phyloP scores from a whole-genome alignment of 2,329 filamentous ascomycete genomes.

The Colletotrichum cordylinicola region DNA sequence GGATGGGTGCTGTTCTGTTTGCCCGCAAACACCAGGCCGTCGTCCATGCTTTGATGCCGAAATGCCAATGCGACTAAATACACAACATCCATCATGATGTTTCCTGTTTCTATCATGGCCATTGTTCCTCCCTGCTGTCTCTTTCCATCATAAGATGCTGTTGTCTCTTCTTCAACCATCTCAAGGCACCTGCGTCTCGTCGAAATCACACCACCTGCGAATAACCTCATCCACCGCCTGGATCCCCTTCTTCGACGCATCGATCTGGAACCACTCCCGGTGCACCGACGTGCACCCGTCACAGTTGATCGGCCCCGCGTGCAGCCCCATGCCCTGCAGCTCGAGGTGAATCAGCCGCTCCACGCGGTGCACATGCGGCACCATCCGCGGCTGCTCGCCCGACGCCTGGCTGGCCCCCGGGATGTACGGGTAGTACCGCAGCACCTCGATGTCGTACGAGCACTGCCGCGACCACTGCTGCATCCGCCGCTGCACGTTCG shows the following conservation, averaged over 20 bases:
- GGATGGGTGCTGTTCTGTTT: not conserved
- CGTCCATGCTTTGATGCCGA: not conserved
- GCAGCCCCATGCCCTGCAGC: conserved; percentile 67
- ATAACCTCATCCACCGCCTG: conserved; percentile 72
- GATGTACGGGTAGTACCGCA: conserved; percentile 90
- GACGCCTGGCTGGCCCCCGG: conserved; percentile 39
- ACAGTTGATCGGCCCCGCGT: conserved; percentile 66
- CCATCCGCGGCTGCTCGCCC: conserved; percentile 64
- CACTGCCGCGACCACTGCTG: conserved; percentile 96
- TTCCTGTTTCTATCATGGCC: not conserved
- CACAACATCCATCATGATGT: not conserved
- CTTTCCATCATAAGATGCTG: not conserved
- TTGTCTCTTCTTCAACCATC: not conserved
- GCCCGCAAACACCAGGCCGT: not conserved
- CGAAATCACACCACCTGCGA: conserved; percentile 86
- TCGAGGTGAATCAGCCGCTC: conserved; percentile 92
- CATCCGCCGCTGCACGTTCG: conserved; percentile 89
- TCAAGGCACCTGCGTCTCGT: conserved; percentile 50
- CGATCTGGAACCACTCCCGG: conserved; percentile 93
- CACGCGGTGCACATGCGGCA: conserved; percentile 85
- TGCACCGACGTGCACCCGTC: conserved; percentile 83
- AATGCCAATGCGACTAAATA: not conserved
- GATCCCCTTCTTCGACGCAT: conserved; percentile 74
- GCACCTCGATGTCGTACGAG: conserved; percentile 83
- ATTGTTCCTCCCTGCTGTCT: not conserved